Percentiles rank a stretch among this genome's conserved stretches.
Evolutionary conservation across 2,329 filamentous ascomycete genomes (phyloP).

Genomic region (Xylariomycetidae sp.): DNA sequence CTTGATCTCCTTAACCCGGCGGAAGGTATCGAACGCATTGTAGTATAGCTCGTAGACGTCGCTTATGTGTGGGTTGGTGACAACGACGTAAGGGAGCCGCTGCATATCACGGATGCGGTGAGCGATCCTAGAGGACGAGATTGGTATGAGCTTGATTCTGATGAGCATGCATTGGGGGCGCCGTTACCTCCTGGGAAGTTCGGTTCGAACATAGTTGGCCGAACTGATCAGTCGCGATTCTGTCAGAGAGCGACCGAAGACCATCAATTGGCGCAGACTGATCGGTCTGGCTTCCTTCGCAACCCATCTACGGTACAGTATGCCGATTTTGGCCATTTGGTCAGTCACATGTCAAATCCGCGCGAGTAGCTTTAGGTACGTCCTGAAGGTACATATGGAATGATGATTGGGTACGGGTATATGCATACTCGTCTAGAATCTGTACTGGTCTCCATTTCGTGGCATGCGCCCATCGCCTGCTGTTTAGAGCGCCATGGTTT

Average conservation of each 20-base stretch:
- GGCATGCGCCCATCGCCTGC: slow-evolving; percentile 24
- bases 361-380: too few species aligned
- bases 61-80: slow-evolving; percentile 90
- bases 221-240: slow-evolving; percentile 86
- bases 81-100: slow-evolving; percentile 88
- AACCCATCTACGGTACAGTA: slow-evolving; percentile 92
- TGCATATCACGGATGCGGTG: slow-evolving; percentile 97
- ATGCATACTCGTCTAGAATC: slow-evolving; percentile 58
- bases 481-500: too few species aligned
- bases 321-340: too few species aligned
- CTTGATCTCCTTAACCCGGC: slow-evolving; percentile 77
- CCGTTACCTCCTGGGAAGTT: slow-evolving; percentile 74
- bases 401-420: background rate
- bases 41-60: slow-evolving; percentile 97
- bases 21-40: slow-evolving; percentile 87
- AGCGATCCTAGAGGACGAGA: slow-evolving; percentile 67
- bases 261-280: slow-evolving; percentile 91
- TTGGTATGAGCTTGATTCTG: too few species aligned
- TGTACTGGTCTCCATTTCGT: slow-evolving; percentile 59
- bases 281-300: slow-evolving; percentile 91
- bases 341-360: too few species aligned
- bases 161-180: slow-evolving; percentile 1
- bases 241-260: slow-evolving; percentile 91
- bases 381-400: too few species aligned
- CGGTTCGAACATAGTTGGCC: slow-evolving; percentile 94